Evolutionary conservation across 345 rosid genomes (phyloP).

Genomic region (Diplotaxis tenuifolia): DNA sequence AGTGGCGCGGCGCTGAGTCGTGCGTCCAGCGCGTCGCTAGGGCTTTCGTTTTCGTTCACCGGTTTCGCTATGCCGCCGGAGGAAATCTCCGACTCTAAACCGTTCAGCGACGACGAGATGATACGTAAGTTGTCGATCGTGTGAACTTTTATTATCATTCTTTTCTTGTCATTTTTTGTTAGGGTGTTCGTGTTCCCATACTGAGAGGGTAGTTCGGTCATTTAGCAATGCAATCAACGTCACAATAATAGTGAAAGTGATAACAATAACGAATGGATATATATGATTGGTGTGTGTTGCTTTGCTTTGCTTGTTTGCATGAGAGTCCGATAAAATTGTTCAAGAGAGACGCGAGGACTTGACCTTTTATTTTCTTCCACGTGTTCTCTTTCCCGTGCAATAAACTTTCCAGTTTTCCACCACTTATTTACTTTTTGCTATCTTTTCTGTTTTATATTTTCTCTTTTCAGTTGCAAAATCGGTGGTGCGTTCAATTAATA

Average conservation of each 20-base stretch:
- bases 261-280: slow-evolving; percentile 20
- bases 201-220: slow-evolving; percentile 25
- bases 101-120: slow-evolving; percentile 90
- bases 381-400: slow-evolving; percentile 36
- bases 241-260: slow-evolving; percentile 25
- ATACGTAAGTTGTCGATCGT: slow-evolving; percentile 58
- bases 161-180: not conserved
- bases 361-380: slow-evolving; percentile 28
- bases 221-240: not conserved
- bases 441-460: not conserved
- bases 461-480: slow-evolving; percentile 7
- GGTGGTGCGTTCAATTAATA: slow-evolving; percentile 24
- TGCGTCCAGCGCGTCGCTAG: slow-evolving; percentile 93
- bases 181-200: slow-evolving; percentile 3
- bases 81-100: slow-evolving; percentile 70
- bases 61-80: slow-evolving; percentile 88
- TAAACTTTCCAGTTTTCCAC: slow-evolving; percentile 26
- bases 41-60: slow-evolving; percentile 88
- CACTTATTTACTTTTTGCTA: slow-evolving; percentile 26
- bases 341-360: slow-evolving; percentile 1
- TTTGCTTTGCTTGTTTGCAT: slow-evolving; percentile 35
- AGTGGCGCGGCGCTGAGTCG: slow-evolving; percentile 91
- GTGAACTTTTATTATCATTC: not conserved
- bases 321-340: slow-evolving; percentile 25
- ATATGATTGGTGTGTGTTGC: slow-evolving; percentile 35